Evolutionary conservation across 306 rosid species (phyloP).

Genomic region (Sphenostylis stenocarpa): DNA sequence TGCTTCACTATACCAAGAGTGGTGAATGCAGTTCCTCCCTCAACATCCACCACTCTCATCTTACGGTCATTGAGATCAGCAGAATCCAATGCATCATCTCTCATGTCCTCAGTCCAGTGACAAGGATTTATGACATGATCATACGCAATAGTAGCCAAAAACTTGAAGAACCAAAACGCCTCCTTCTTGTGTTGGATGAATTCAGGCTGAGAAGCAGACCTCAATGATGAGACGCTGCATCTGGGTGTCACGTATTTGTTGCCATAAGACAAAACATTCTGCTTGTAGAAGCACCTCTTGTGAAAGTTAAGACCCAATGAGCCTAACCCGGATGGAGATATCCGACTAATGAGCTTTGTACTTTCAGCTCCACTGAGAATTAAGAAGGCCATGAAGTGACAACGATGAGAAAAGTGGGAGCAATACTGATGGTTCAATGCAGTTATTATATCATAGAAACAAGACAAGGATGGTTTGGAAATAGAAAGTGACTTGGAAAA

Average conservation of each 20-base stretch:
- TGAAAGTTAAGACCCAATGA: constrained; percentile 44
- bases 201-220: constrained; percentile 79
- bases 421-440: neutral
- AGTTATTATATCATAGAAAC: neutral
- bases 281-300: constrained; percentile 24
- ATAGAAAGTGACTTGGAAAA: constrained; percentile 4
- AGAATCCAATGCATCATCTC: constrained; percentile 83
- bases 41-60: constrained; percentile 80
- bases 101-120: constrained; percentile 94
- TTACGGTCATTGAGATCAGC: constrained; percentile 64
- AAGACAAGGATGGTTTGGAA: constrained; percentile 27
- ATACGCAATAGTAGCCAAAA: constrained; percentile 72
- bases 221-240: constrained; percentile 46
- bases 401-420: neutral
- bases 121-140: constrained; percentile 83
- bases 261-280: constrained; percentile 28
- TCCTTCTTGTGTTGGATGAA: constrained; percentile 83
- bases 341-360: constrained; percentile 46
- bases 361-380: constrained; percentile 53
- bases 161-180: constrained; percentile 86
- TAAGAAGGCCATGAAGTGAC: constrained; percentile 44
- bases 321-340: constrained; percentile 48
- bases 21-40: constrained; percentile 87
- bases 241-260: constrained; percentile 29
- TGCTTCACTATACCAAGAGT: constrained; percentile 84